These are phyloP conservation scores for Prunus mume DNA, from an alignment of 306 rosid genomes.

Conservation along the genomic window DNA sequence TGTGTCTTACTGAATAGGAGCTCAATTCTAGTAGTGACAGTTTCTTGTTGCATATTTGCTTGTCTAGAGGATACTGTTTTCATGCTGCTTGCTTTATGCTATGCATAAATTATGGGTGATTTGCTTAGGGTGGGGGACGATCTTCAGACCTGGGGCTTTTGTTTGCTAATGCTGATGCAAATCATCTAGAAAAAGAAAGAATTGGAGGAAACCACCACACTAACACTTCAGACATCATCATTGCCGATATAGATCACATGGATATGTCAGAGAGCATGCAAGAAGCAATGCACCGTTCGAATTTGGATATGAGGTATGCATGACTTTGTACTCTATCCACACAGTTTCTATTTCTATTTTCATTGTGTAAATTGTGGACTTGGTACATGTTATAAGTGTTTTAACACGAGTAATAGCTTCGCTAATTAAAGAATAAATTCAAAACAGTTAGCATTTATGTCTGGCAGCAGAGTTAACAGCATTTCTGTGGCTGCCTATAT, in stretches of 20 bases:
- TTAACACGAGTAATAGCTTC: background rate
- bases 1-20: slow-evolving; percentile 1
- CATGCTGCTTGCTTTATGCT: slow-evolving; percentile 5
- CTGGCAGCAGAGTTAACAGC: background rate
- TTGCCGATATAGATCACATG: slow-evolving; percentile 78
- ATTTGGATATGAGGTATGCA: slow-evolving; percentile 86
- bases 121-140: slow-evolving; percentile 69
- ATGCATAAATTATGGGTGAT: slow-evolving; percentile 29
- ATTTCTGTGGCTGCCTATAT: background rate
- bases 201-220: slow-evolving; percentile 47
- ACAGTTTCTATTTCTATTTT: background rate
- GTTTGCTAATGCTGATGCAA: slow-evolving; percentile 86
- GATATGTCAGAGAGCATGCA: slow-evolving; percentile 98
- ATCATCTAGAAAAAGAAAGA: slow-evolving; percentile 51
- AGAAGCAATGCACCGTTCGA: slow-evolving; percentile 99
- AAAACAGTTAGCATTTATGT: background rate
- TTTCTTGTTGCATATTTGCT: slow-evolving; percentile 6
- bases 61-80: slow-evolving; percentile 8
- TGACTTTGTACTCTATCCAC: slow-evolving; percentile 34
- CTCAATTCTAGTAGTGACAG: slow-evolving; percentile 2
- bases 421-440: background rate
- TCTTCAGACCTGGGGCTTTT: slow-evolving; percentile 80
- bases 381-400: background rate
- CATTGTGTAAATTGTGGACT: background rate
- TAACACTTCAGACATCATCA: slow-evolving; percentile 34